Base-by-base conservation (phyloP, 768 basidiomycete genomes). In the Vararia minispora region DNA sequence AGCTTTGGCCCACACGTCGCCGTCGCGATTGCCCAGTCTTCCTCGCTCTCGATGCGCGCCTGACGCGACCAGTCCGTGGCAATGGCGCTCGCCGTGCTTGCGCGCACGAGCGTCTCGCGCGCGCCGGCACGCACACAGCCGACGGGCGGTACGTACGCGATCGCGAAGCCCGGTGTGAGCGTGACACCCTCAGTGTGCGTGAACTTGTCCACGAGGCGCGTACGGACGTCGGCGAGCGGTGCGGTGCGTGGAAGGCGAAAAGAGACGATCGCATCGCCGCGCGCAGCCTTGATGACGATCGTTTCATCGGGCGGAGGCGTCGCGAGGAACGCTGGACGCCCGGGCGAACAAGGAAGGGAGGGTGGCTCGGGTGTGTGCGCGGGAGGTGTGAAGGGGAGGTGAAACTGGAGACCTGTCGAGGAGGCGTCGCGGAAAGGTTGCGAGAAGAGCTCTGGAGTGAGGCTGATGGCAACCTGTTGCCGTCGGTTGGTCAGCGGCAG, bases 161-260 rank as follows among this genome's bases (percentile, higher is more conserved):
- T 56, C 6, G 63, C 65, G 52, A 85, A 85, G 1, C 63, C 57
- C 6, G 66, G 59, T 0, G 65, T 65, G 17, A 84, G 68, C 10
- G 65, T 61, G 29, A 76, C 47, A 33, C 66, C 68, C 53, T 76
- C 78, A 48, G 76, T 71, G 17, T 66, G 62, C n/a, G 69, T 65
- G 51, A 86, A 77, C 49, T 83, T 84, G 39, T 77, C 71, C 44
- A 70, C 69, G 18, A 87, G 59, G 33, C 70, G 68, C 36, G 60
- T 59, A 42, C 76, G 76, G 12, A 85, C 49, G 31, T 75, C 73
- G 13, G 55, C 48, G 39, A 76, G 68, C n/a, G 66, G 30, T 41
- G 64, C 61, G 28, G 63, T 58, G 44, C 64, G 65, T 10, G 70
- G 56, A 6, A 69, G 57, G 30, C 78, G 75, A 35, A 86, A 65